A percentile compares a stretch with the other conserved stretches of the same genome.
Evolutionary conservation across 495 filamentous ascomycete genomes (phyloP).

Genomic region (Bryoglossum gracile): DNA sequence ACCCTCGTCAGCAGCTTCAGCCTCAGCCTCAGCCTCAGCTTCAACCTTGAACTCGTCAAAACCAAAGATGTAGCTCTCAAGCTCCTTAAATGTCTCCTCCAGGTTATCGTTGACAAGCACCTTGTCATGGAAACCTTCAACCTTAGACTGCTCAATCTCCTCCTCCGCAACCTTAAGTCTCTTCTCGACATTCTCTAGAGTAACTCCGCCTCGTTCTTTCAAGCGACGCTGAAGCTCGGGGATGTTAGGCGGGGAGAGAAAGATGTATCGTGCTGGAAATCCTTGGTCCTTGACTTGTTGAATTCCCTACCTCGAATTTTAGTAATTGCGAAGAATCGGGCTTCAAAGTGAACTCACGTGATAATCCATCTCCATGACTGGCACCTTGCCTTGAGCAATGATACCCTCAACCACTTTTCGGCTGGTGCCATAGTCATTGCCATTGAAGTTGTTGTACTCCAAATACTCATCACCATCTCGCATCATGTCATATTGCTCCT

Average conservation of each 20-base stretch:
- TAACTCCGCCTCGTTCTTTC: conserved; percentile 43
- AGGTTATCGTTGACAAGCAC: conserved; percentile 66
- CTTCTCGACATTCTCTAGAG: conserved; percentile 55
- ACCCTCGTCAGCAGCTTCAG: too few species aligned
- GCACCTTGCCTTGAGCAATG: conserved; percentile 39
- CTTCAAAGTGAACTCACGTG: conserved; percentile 29
- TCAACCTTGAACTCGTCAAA: conserved; percentile 5
- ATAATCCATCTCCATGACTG: conserved; percentile 51
- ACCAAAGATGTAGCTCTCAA: conserved; percentile 23
- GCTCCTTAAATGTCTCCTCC: conserved; percentile 51
- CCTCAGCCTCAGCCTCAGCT: conserved; percentile 1
- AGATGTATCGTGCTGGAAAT: conserved; percentile 63
- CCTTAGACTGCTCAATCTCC: conserved; percentile 57
- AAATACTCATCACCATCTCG: conserved; percentile 45
- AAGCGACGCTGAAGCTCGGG: conserved; percentile 47
- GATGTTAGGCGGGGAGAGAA: conserved; percentile 59
- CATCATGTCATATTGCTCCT: conserved; percentile 40
- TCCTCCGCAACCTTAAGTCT: conserved; percentile 53
- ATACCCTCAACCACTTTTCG: conserved; percentile 37
- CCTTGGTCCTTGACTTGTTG: conserved; percentile 67
- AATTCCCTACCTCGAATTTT: conserved; percentile 55
- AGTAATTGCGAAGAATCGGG: too few species aligned
- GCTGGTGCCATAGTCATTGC: conserved; percentile 39
- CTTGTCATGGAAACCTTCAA: conserved; percentile 51
- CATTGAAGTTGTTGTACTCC: conserved; percentile 38